These are phyloP conservation scores for Mortierella alpina DNA, from an alignment of 192 early-diverging fungal genomes.

Conservation along the genomic window DNA sequence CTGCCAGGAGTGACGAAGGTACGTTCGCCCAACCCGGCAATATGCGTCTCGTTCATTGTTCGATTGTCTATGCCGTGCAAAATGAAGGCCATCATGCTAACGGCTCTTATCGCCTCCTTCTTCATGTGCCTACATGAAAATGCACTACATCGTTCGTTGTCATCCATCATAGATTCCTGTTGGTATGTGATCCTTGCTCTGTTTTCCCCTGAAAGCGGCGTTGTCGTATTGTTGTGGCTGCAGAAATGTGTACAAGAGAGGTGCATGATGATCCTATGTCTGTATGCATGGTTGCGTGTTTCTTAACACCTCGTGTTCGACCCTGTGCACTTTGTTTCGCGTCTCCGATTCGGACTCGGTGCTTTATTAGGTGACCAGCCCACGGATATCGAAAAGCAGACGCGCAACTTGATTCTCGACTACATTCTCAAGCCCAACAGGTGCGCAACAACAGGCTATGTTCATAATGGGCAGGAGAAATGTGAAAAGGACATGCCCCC, in stretches of 20 bases:
- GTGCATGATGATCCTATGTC: too few relatives aligned
- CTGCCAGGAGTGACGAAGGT: slow-evolving; percentile 87
- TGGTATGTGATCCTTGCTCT: slow-evolving; percentile 39
- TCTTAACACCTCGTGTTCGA: not conserved
- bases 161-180: slow-evolving; percentile 49
- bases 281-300: not conserved
- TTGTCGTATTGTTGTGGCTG: too few relatives aligned
- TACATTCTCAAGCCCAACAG: slow-evolving; percentile 86
- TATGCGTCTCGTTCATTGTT: not conserved
- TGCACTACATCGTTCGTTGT: not conserved
- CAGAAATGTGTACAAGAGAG: too few relatives aligned
- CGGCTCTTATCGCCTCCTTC: too few relatives aligned
- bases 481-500: too few relatives aligned
- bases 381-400: slow-evolving; percentile 85
- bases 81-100: too few relatives aligned
- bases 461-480: too few relatives aligned
- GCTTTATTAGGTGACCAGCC: slow-evolving; percentile 78
- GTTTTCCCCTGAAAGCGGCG: too few relatives aligned
- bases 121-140: not conserved
- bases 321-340: not conserved
- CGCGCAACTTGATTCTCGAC: slow-evolving; percentile 77
- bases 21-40: not conserved
- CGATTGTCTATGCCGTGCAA: not conserved
- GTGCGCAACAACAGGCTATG: slow-evolving; percentile 16
- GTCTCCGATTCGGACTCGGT: not conserved